Evolutionary conservation across 2,329 filamentous ascomycete genomes (phyloP).

Genomic region (Phaeosphaeriaceae sp.): DNA sequence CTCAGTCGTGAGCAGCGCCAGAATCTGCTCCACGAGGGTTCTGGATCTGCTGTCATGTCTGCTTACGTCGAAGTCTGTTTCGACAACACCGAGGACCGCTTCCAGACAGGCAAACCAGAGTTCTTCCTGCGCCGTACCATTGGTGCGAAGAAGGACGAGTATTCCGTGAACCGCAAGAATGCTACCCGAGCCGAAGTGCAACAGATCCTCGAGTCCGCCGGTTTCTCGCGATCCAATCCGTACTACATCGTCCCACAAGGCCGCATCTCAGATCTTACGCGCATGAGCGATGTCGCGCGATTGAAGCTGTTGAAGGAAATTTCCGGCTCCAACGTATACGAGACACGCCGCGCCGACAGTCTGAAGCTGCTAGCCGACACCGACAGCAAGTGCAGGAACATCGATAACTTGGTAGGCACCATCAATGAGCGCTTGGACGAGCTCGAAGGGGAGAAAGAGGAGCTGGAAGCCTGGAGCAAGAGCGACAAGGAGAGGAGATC

Average conservation of each 20-base stretch:
- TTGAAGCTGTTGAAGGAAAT: conserved; percentile 94
- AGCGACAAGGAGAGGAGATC: conserved; percentile 92
- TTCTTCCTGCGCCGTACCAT: conserved; percentile 92
- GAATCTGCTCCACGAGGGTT: conserved; percentile 95
- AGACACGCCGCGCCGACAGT: conserved; percentile 87
- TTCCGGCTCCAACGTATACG: conserved; percentile 97
- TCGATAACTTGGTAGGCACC: conserved; percentile 88
- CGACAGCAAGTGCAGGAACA: conserved; percentile 91
- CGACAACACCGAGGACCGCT: conserved; percentile 95
- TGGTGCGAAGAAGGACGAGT: conserved; percentile 97
- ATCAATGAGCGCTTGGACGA: conserved; percentile 90
- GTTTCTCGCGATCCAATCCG: conserved; percentile 95
- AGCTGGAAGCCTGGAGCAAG: conserved; percentile 90
- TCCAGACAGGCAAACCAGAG: conserved; percentile 90
- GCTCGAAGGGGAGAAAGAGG: conserved; percentile 96
- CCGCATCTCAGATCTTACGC: conserved; percentile 92
- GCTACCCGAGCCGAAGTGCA: conserved; percentile 93
- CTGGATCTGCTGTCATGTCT: conserved; percentile 96
- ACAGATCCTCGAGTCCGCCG: conserved; percentile 93
- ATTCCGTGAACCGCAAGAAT: conserved; percentile 95
- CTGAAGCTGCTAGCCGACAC: conserved; percentile 97
- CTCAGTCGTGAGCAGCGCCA: conserved; percentile 96
- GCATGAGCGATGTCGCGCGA: conserved; percentile 96
- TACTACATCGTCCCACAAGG: conserved; percentile 99
- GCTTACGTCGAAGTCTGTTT: conserved; percentile 99